Evolutionary conservation across 371 early-diverging fungal genomes (phyloP), one percentile per base, ranked within the genome.

Genomic region (Mortierella sp.): DNA sequence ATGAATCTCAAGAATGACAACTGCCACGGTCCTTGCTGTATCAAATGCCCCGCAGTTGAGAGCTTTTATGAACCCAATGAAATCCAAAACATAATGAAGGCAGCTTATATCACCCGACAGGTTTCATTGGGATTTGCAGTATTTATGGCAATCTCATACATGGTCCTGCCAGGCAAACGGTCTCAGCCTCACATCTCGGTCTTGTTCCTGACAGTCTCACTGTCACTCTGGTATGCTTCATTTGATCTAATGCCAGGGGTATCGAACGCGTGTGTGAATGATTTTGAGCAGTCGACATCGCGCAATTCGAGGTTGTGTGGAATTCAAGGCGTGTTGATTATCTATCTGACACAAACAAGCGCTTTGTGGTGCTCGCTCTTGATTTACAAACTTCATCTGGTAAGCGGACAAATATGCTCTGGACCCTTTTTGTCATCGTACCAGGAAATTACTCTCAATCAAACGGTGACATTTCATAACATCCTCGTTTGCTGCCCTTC

Each of bases 121-220:
- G 64, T 84, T 28, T 83, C 88, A 11, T 57, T 84, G 35, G 70
- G 71, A 14, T 73, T 83, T 28, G 30, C 75, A 8, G 54, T 83
- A 49, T 87, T 78, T 61, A 83, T 87, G 72, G 77, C 83, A 0
- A 30, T 87, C 32, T 86, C 86, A n/a, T 87, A 86, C 64, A 35
- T 85, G 51, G 74, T 84, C 37, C 72, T 87, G 11, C 87, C 87
- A 0, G 86, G 86, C 37, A 84, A 86, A 63, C 68, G 87, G 14
- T 68, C 83, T 20, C 88, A 87, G 64, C 88, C 88, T 8, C 86
- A 84, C 47, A 86, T 86, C 78, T 86, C 86, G 65, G 86, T 87
- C 28, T 75, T 87, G 12, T 86, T 86, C 72, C 74, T 87, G 65
- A 76, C 83, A 6, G 65, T 84, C 30, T 86, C 85, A 22, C 39